Base-by-base conservation (phyloP, 2,329 filamentous ascomycete species). In the Trichoderma sp. region DNA sequence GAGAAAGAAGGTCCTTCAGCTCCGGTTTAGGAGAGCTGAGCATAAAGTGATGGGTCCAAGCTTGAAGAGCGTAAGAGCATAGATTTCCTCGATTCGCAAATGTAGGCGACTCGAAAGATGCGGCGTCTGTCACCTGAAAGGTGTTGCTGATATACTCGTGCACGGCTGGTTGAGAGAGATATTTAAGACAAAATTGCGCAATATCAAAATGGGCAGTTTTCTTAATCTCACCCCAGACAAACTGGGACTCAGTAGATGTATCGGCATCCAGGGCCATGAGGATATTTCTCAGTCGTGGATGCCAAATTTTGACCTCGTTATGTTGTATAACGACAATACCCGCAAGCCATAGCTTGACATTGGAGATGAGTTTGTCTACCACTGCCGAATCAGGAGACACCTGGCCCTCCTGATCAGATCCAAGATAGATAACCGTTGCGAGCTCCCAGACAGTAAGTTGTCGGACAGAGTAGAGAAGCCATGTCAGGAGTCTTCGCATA, bases 391-490 rank as follows among this genome's bases (percentile, higher is more conserved):
- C 59, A 4, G 75, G 75, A 12, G 50, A 35, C 2, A 35, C 41
- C 8, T 75, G 41, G 3, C 50, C 75, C 14, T 68, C 11, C 6
- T 53, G 29, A n/a, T 50, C 62, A 14, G 75, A 64, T 9, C 53
- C 63, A 24, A 75, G 35, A 14, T 68, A 72, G 4, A 77, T 24
- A 16, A 75, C 75, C 6, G 75, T 75, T 56, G 75, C 73, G 1
- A 77, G 67, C 27, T 77, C 75, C 75, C 75, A 75, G 31, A 75
- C 41, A 4, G 74, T 77, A 12, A 77, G 74, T 11, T 63, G 75
- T 12, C 75, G 73, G n/a, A 77, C 75, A 14, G 75, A 60, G 14
- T 77, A 77, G 24, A 77, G 73, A 27, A 77, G 63, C 75, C 75
- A 77, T 18, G 75, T 64, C 6, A 77, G 45, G 8, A 77, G 33